These are phyloP conservation scores for Strobilomyces echinocephalus DNA, from an alignment of 768 basidiomycete genomes.

Conservation along the genomic window DNA sequence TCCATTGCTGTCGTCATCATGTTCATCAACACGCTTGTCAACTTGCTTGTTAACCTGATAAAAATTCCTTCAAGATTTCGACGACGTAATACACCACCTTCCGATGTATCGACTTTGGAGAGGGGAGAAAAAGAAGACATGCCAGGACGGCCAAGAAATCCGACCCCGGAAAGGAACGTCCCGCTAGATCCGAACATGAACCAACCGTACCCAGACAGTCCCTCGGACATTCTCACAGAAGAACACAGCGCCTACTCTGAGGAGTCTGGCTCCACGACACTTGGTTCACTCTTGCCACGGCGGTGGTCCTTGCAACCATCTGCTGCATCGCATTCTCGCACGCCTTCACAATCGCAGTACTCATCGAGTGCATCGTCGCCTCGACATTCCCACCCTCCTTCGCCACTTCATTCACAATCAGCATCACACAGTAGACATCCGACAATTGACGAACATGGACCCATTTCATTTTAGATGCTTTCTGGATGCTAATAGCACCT, in stretches of 20 bases:
- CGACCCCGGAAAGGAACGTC: conserved; percentile 47
- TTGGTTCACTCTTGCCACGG: conserved; percentile 31
- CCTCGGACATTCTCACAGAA: conserved; percentile 20
- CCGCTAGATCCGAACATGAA: conserved; percentile 38
- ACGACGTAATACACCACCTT: conserved; percentile 9
- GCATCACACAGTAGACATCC: conserved; percentile 28
- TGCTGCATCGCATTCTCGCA: conserved; percentile 25
- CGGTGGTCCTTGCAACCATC: conserved; percentile 33
- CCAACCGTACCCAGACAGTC: conserved; percentile 42
- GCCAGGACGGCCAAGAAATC: conserved; percentile 42
- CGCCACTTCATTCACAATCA: conserved; percentile 25
- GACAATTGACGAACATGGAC: conserved; percentile 29
- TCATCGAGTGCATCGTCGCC: conserved; percentile 29
- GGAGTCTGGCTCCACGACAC: conserved; percentile 33
- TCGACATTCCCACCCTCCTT: conserved; percentile 30
- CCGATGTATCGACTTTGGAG: conserved; percentile 25
- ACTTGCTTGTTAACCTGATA: conserved; percentile 46
- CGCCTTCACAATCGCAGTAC: conserved; percentile 30
- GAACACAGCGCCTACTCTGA: conserved; percentile 28
- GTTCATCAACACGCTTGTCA: conserved; percentile 60
- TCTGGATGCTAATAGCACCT: neutral
- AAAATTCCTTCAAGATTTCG: conserved; percentile 20
- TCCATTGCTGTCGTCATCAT: conserved; percentile 66
- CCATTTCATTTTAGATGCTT: conserved; percentile 14
- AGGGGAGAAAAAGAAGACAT: conserved; percentile 24